phyloP scores from a whole-genome alignment of 345 rosid genomes.

The Isatis tinctoria region DNA sequence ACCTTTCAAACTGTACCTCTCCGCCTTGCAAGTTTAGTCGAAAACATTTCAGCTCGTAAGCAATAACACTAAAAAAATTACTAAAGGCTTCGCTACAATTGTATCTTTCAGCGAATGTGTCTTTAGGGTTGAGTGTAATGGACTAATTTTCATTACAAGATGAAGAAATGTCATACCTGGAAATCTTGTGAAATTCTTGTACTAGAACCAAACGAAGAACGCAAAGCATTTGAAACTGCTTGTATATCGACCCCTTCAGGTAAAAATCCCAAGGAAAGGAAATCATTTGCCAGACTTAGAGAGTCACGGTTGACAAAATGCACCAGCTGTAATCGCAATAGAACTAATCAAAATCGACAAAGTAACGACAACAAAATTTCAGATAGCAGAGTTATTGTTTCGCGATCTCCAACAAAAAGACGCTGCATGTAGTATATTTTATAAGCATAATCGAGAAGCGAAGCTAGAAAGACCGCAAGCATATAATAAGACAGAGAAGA shows the following conservation, averaged over 20 bases:
- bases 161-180: slow-evolving; percentile 53
- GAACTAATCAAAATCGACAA: slow-evolving; percentile 29
- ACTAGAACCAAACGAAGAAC: slow-evolving; percentile 67
- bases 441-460: background rate
- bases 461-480: background rate
- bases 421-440: background rate
- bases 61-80: background rate
- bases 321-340: slow-evolving; percentile 76
- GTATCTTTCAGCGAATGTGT: background rate
- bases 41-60: background rate
- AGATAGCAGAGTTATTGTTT: background rate
- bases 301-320: slow-evolving; percentile 99
- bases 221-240: slow-evolving; percentile 76
- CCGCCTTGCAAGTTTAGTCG: background rate
- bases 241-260: slow-evolving; percentile 86
- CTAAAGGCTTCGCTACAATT: background rate
- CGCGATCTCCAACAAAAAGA: background rate
- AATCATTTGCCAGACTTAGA: slow-evolving; percentile 96
- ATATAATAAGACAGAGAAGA: background rate
- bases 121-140: background rate
- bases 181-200: slow-evolving; percentile 79
- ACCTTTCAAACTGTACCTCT: background rate
- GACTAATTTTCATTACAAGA: background rate
- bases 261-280: slow-evolving; percentile 96
- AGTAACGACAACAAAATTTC: background rate